A percentile compares a stretch with the other conserved stretches of the same genome.
phyloP scores from a whole-genome alignment of 129 eudicot species.

The Chrysanthemum makinoi region DNA sequence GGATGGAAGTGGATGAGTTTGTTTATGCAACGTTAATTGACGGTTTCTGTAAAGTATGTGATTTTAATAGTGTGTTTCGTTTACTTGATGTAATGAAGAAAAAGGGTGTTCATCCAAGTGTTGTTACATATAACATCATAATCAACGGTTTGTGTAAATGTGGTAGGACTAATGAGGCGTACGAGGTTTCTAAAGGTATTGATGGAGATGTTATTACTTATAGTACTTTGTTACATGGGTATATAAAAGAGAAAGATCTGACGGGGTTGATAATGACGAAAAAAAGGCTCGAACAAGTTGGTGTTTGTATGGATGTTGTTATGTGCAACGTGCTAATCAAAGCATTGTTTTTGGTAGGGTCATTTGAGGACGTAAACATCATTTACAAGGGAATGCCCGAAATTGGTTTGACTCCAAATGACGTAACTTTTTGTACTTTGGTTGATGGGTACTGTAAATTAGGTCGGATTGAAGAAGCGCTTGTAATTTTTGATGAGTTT shows the following conservation, averaged over 20 bases:
- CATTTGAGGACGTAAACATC: conserved; percentile 53
- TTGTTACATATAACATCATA: conserved; percentile 64
- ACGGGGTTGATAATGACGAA: conserved; percentile 52
- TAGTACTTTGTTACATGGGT: conserved; percentile 63
- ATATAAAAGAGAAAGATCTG: conserved; percentile 45
- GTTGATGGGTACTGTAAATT: conserved; percentile 66
- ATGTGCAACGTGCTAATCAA: conserved; percentile 67
- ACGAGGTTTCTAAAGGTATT: conserved; percentile 46
- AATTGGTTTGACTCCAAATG: conserved; percentile 47
- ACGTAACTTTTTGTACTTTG: conserved; percentile 56
- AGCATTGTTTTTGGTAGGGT: conserved; percentile 56
- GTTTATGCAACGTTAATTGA: conserved; percentile 56
- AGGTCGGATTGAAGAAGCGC: conserved; percentile 67
- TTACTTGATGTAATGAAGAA: conserved; percentile 66
- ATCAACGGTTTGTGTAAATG: conserved; percentile 76
- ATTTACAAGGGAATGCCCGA: conserved; percentile 51
- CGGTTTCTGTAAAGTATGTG: conserved; percentile 52
- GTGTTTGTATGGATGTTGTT: conserved; percentile 52
- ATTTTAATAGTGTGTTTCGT: conserved; percentile 46
- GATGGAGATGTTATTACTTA: conserved; percentile 62
- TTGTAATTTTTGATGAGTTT: conserved; percentile 65
- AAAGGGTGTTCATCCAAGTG: conserved; percentile 49
- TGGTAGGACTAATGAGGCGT: conserved; percentile 70
- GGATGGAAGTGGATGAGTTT: conserved; percentile 59
- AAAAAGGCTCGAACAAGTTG: conserved; percentile 51